These are phyloP conservation scores for Dipodascus albidus DNA, from an alignment of 805 yeast species.

Conservation along the genomic window DNA sequence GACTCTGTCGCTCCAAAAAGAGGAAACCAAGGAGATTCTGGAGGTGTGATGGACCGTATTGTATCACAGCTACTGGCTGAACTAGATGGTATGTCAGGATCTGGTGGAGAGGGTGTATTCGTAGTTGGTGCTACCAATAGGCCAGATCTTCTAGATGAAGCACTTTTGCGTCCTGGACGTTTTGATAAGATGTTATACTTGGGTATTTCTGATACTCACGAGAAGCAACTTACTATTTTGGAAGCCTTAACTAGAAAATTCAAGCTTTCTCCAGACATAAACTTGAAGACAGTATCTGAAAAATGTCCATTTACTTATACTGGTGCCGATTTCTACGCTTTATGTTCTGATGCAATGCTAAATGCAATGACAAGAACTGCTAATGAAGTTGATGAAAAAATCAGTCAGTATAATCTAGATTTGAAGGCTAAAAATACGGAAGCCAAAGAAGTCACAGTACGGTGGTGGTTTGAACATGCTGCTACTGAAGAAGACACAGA, in stretches of 20 bases:
- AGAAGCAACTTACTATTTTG: slow-evolving; percentile 74
- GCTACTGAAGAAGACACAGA: slow-evolving; percentile 56
- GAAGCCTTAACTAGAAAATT: slow-evolving; percentile 79
- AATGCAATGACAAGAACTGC: slow-evolving; percentile 94
- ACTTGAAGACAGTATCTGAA: slow-evolving; percentile 47
- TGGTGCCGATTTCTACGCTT: slow-evolving; percentile 96
- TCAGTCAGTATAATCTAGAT: slow-evolving; percentile 38
- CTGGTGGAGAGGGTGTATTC: slow-evolving; percentile 81
- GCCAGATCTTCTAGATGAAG: slow-evolving; percentile 92
- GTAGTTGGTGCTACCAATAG: slow-evolving; percentile 98
- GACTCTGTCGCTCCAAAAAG: slow-evolving; percentile 98
- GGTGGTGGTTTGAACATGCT: slow-evolving; percentile 85
- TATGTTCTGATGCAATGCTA: slow-evolving; percentile 91
- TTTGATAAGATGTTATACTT: slow-evolving; percentile 91
- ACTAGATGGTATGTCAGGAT: slow-evolving; percentile 85
- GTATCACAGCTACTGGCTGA: slow-evolving; percentile 93
- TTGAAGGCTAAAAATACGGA: slow-evolving; percentile 21
- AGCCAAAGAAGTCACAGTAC: slow-evolving; percentile 40
- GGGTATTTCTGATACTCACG: slow-evolving; percentile 86
- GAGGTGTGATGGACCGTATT: slow-evolving; percentile 98
- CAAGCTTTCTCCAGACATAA: slow-evolving; percentile 45
- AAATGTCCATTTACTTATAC: slow-evolving; percentile 83
- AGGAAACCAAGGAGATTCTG: slow-evolving; percentile 97
- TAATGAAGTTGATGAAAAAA: slow-evolving; percentile 54
- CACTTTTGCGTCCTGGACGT: slow-evolving; percentile 84